These are phyloP conservation scores for Penicillium concentricum DNA, from an alignment of 2,329 filamentous ascomycete genomes.

Conservation along the genomic window DNA sequence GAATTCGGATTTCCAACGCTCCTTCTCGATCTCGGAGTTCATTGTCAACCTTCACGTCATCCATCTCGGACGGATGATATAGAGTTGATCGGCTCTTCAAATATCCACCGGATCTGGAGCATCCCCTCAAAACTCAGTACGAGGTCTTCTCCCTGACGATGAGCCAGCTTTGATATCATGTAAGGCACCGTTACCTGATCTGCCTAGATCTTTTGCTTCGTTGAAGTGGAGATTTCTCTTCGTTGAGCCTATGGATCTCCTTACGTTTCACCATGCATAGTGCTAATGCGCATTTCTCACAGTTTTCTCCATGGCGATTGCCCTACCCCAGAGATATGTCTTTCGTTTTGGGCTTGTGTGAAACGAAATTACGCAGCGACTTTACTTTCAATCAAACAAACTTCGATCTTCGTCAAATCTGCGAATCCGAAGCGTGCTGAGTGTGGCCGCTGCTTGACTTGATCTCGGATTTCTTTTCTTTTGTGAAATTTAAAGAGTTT, in stretches of 20 bases:
- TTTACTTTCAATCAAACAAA: constrained; percentile 34
- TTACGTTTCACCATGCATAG: background rate
- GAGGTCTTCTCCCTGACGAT: constrained; percentile 22
- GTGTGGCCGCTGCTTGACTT: constrained; percentile 14
- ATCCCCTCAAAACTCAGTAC: constrained; percentile 11
- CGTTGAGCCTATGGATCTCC: background rate
- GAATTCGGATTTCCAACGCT: constrained; percentile 16
- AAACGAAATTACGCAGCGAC: constrained; percentile 43
- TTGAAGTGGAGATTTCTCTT: constrained; percentile 2
- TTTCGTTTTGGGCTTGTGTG: constrained; percentile 45
- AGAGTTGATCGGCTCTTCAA: background rate
- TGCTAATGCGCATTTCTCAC: constrained; percentile 22
- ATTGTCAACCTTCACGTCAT: constrained; percentile 1
- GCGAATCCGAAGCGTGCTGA: constrained; percentile 24
- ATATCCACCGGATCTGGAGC: background rate
- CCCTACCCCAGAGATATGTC: constrained; percentile 46
- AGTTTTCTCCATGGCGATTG: constrained; percentile 44
- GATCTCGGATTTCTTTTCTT: constrained; percentile 12
- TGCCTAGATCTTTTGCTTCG: background rate
- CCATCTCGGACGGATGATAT: constrained; percentile 1
- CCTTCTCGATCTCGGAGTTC: constrained; percentile 11
- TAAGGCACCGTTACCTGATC: constrained; percentile 16
- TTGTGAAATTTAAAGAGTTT: constrained; percentile 20
- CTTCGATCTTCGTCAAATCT: constrained; percentile 22
- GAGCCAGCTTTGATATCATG: constrained; percentile 28